phyloP scores from a whole-genome alignment of 176 grass and related monocot genomes.

The Saccharum officinarum region DNA sequence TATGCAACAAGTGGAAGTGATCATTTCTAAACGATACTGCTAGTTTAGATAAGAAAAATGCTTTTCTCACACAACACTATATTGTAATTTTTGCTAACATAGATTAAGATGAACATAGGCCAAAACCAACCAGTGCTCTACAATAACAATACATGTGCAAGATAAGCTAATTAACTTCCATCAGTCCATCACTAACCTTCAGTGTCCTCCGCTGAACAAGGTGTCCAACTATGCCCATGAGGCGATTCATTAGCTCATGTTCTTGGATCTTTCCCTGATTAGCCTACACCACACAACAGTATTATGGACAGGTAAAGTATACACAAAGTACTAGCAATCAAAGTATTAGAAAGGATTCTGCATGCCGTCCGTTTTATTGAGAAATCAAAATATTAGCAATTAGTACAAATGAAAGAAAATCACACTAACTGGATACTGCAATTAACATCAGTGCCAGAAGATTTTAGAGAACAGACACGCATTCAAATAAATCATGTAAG shows the following conservation, averaged over 20 bases:
- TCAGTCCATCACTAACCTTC: constrained; percentile 71
- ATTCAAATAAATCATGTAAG: background rate
- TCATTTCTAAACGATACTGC: background rate
- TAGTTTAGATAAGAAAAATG: background rate
- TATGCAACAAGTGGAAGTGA: constrained; percentile 12
- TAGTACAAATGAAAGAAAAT: constrained; percentile 13
- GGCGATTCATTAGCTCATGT: constrained; percentile 77
- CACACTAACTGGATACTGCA: background rate
- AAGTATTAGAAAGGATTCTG: background rate
- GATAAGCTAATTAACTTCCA: constrained; percentile 34
- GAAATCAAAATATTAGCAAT: background rate
- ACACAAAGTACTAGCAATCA: background rate
- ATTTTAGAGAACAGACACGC: background rate
- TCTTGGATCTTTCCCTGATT: constrained; percentile 84
- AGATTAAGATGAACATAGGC: constrained; percentile 1
- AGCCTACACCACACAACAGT: constrained; percentile 52
- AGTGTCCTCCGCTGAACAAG: constrained; percentile 90
- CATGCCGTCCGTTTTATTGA: background rate
- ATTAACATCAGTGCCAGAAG: background rate
- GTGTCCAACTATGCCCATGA: constrained; percentile 98
- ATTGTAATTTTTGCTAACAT: constrained; percentile 6
- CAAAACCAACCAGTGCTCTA: background rate
- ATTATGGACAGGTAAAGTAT: constrained; percentile 24
- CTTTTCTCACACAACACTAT: background rate
- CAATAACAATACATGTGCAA: background rate